Conservation (phyloP, 306 rosid genomes). For the Quercus variabilis region DNA sequence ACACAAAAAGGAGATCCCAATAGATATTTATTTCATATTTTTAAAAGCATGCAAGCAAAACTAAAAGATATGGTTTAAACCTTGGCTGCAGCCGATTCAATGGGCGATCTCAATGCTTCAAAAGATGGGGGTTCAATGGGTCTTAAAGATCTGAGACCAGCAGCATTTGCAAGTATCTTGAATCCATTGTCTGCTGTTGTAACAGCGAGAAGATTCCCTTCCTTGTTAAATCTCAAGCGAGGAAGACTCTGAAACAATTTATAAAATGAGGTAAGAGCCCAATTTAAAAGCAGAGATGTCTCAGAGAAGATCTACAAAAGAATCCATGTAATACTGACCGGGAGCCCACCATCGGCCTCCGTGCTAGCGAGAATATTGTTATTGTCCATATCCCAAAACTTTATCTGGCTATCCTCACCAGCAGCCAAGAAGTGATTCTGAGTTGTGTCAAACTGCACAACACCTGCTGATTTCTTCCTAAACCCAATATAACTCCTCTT, state of each 20-base stretch:
- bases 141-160: slow-evolving; percentile 60
- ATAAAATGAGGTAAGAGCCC: slow-evolving; percentile 17
- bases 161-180: slow-evolving; percentile 72
- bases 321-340: slow-evolving; percentile 40
- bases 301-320: slow-evolving; percentile 18
- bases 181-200: slow-evolving; percentile 70
- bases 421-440: slow-evolving; percentile 83
- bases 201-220: slow-evolving; percentile 86
- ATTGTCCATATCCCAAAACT: slow-evolving; percentile 90
- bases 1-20: neutral
- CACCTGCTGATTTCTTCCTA: slow-evolving; percentile 71
- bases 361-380: slow-evolving; percentile 39
- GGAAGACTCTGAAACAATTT: slow-evolving; percentile 67
- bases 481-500: slow-evolving; percentile 73
- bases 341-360: slow-evolving; percentile 79
- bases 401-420: slow-evolving; percentile 82
- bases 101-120: slow-evolving; percentile 67
- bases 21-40: neutral
- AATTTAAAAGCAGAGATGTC: neutral
- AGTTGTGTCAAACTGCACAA: slow-evolving; percentile 80
- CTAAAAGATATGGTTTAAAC: slow-evolving; percentile 28
- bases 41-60: slow-evolving; percentile 12
- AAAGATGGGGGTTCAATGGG: slow-evolving; percentile 51
- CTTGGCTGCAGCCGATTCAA: slow-evolving; percentile 67
- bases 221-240: slow-evolving; percentile 75